Evolutionary conservation across 1,139 yeast species (phyloP).

Genomic region (Petasospora rhodanensis): DNA sequence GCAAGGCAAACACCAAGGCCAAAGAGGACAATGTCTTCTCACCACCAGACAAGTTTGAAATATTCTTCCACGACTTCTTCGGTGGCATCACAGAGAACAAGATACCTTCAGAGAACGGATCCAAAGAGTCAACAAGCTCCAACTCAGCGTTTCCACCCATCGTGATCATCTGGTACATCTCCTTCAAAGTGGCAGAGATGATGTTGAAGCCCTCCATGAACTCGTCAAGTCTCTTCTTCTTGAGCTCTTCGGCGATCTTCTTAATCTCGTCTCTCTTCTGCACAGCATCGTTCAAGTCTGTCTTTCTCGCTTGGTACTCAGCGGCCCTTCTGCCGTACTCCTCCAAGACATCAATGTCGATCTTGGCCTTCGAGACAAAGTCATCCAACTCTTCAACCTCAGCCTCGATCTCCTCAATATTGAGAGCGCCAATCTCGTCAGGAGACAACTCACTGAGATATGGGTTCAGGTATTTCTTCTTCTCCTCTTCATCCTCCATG

Average conservation of each 20-base stretch:
- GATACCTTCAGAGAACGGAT: constrained; percentile 98
- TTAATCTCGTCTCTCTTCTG: constrained; percentile 62
- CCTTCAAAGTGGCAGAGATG: constrained; percentile 85
- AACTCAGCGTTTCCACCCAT: constrained; percentile 99
- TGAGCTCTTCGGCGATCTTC: constrained; percentile 61
- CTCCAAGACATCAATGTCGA: constrained; percentile 70
- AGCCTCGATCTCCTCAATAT: constrained; percentile 45
- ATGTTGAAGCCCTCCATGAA: constrained; percentile 90
- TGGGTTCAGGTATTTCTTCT: constrained; percentile 17
- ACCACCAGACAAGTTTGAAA: constrained; percentile 93
- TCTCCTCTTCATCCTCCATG: constrained; percentile 23
- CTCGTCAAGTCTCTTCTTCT: constrained; percentile 73
- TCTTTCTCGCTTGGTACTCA: constrained; percentile 61
- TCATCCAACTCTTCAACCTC: constrained; percentile 55
- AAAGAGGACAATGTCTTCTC: constrained; percentile 94
- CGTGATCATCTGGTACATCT: constrained; percentile 97
- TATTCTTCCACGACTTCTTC: constrained; percentile 94
- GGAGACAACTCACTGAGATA: constrained; percentile 39
- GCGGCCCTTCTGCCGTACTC: constrained; percentile 67
- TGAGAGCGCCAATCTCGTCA: constrained; percentile 49
- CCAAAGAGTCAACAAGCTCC: constrained; percentile 91
- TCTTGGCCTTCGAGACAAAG: constrained; percentile 52
- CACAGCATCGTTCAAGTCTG: constrained; percentile 66
- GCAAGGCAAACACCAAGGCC: constrained; percentile 94
- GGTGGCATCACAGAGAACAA: constrained; percentile 99